These are phyloP conservation scores for Claviceps sp. DNA, from an alignment of 2,329 filamentous ascomycete species.

Conservation along the genomic window DNA sequence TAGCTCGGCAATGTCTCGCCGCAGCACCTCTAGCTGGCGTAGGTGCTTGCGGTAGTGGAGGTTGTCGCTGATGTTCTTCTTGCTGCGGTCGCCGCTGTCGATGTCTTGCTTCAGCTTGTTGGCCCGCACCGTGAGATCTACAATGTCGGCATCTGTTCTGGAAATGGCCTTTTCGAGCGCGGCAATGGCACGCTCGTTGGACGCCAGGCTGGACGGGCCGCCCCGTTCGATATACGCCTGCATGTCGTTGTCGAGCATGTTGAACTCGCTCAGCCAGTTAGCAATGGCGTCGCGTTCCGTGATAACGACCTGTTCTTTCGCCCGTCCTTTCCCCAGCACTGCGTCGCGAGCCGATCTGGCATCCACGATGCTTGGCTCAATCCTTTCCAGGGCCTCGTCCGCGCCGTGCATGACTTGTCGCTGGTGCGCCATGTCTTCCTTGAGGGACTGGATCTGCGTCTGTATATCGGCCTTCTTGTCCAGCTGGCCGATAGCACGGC, in stretches of 20 bases:
- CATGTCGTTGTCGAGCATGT: conserved; percentile 64
- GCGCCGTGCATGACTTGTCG: conserved; percentile 54
- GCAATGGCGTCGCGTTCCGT: conserved; percentile 58
- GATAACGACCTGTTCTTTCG: conserved; percentile 58
- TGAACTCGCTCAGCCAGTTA: conserved; percentile 64
- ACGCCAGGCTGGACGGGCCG: conserved; percentile 56
- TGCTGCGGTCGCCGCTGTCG: conserved; percentile 67
- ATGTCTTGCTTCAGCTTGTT: conserved; percentile 69
- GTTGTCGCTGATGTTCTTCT: conserved; percentile 81
- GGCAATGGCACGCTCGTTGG: conserved; percentile 56
- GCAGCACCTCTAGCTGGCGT: conserved; percentile 52
- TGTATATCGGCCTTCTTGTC: conserved; percentile 67
- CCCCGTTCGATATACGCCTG: conserved; percentile 64
- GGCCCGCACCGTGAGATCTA: conserved; percentile 51
- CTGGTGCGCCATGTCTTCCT: conserved; percentile 53
- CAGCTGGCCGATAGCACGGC: conserved; percentile 56
- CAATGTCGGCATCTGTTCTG: conserved; percentile 53
- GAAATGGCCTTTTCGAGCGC: conserved; percentile 52
- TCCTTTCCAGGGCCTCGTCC: conserved; percentile 59
- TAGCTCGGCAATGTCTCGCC: conserved; percentile 58
- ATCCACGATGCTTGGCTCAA: conserved; percentile 64
- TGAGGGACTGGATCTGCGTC: conserved; percentile 60
- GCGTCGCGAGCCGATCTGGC: conserved; percentile 69
- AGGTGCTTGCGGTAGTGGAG: conserved; percentile 69
- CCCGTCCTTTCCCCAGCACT: conserved; percentile 54